phyloP scores from a whole-genome alignment of 352 stramenopile species.

The Pseudoperonospora humuli region DNA sequence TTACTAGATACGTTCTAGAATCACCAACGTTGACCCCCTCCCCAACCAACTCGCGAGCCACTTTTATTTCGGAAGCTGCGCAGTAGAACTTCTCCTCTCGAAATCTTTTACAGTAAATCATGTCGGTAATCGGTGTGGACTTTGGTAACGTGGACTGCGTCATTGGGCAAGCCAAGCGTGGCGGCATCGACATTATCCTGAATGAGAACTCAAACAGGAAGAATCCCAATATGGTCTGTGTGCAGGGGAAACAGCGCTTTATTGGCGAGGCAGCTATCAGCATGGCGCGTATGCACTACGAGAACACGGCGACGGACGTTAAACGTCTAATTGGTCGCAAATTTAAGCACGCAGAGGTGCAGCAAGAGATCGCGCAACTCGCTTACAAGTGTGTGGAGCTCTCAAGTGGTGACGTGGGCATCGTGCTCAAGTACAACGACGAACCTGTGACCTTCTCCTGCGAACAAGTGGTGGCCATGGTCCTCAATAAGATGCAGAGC shows the following conservation, averaged over 20 bases:
- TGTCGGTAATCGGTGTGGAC: constrained; percentile 97
- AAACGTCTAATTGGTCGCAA: constrained; percentile 96
- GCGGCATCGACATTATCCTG: constrained; percentile 98
- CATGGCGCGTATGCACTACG: constrained; percentile 94
- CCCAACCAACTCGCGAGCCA: constrained; percentile 11
- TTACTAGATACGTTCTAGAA: constrained; percentile 20
- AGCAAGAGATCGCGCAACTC: constrained; percentile 91
- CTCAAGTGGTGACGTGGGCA: constrained; percentile 80
- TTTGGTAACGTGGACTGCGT: constrained; percentile 95
- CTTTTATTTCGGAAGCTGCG: constrained; percentile 24
- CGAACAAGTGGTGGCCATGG: constrained; percentile 95
- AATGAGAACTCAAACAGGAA: constrained; percentile 99
- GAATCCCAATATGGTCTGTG: constrained; percentile 90
- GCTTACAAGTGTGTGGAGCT: constrained; percentile 89
- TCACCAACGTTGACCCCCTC: constrained; percentile 6
- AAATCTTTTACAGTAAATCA: constrained; percentile 28
- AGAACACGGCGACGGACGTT: constrained; percentile 96
- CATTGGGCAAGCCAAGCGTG: constrained; percentile 93
- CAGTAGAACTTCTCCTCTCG: constrained; percentile 3
- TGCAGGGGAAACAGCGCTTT: constrained; percentile 89
- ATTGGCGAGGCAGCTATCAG: constrained; percentile 89
- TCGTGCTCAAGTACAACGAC: constrained; percentile 92
- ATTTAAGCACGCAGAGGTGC: constrained; percentile 93
- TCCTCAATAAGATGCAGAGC: constrained; percentile 94
- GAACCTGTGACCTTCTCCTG: constrained; percentile 87